Percentiles rank a stretch among this genome's conserved stretches.
Evolutionary conservation across 2,329 filamentous ascomycete genomes (phyloP).

Genomic region (Bipolaris victoriae): DNA sequence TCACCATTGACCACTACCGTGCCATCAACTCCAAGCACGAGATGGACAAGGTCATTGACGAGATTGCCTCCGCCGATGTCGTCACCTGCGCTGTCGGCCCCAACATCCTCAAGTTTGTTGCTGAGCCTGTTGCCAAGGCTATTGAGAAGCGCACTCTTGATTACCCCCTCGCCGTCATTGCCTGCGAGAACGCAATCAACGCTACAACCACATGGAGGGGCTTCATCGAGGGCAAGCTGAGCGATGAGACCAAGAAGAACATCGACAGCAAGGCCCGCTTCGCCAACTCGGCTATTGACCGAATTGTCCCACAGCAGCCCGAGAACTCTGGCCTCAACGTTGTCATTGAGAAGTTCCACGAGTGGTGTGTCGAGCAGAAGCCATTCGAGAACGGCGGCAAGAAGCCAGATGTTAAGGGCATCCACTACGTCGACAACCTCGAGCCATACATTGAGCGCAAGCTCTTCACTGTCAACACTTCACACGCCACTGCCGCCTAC

Average conservation of each 20-base stretch:
- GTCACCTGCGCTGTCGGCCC: conserved; percentile 98
- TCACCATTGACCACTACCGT: conserved; percentile 91
- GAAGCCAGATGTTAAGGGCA: conserved; percentile 78
- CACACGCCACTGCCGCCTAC: conserved; percentile 95
- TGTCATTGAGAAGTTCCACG: conserved; percentile 97
- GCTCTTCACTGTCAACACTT: conserved; percentile 98
- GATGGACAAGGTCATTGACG: conserved; percentile 78
- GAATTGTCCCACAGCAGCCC: conserved; percentile 93
- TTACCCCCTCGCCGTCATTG: conserved; percentile 85
- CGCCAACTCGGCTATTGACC: conserved; percentile 97
- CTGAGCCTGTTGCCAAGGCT: conserved; percentile 92
- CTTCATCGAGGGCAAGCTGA: conserved; percentile 79
- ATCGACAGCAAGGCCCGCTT: conserved; percentile 81
- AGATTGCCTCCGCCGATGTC: conserved; percentile 85
- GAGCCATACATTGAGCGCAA: conserved; percentile 98
- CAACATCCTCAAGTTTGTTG: conserved; percentile 95
- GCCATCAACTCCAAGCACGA: conserved; percentile 94
- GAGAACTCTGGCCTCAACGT: conserved; percentile 82
- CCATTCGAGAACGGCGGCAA: conserved; percentile 74
- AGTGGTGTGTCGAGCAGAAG: conserved; percentile 93
- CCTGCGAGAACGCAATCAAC: conserved; percentile 96
- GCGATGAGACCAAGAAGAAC: conserved; percentile 68
- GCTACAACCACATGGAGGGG: conserved; percentile 86
- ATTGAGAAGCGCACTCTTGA: conserved; percentile 73
- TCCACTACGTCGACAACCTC: conserved; percentile 92